Evolutionary conservation across 768 basidiomycete genomes (phyloP), one percentile per base, ranked within the genome.

Genomic region (Filobasidium wieringae): DNA sequence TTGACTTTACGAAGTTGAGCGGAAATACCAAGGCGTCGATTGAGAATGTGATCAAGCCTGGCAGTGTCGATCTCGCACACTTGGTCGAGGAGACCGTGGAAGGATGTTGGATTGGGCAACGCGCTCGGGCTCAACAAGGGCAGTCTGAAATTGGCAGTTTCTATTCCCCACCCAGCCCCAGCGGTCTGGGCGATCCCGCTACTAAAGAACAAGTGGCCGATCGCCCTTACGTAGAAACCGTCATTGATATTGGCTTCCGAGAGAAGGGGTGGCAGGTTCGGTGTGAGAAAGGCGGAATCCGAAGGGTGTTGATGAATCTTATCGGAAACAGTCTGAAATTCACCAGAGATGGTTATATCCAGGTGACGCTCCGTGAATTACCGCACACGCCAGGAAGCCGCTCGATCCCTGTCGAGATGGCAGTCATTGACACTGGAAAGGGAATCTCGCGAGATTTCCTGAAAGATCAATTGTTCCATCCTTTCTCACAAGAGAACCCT

Each of bases 401-500:
- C 53, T 82, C 79, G 59, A 79, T 86, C 52, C 87, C 81, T 67
- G 77, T 93, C 47, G 90, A 95, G 68, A 77, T 96, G 53, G 79
- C 82, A 26, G 89, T 96, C 7, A 78, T 81, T 52, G 91, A 96
- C 70, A 88, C 88, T 3, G 91, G 91, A 50, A 96, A 92, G 81
- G 91, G 91, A 24, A 96, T 96, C 62, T 90, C 87, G 68, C 86
- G 87, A 64, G 85, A 87, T 59, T 96, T 96, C 74, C 76, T 93
- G 59, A 88, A 89, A 81, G 90, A 95, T 65, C 88, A 92, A 75
- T 78, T 96, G 5, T 96, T 95, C 77, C 92, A 93, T 65, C 92
- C 92, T 0, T 96, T 96, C 75, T 90, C 90, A 0, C 92, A 96
- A 76, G 92, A 95, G 73, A 92, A 93, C 64, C 90, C 91, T 0